Percentiles rank a stretch among this genome's conserved stretches.
These are phyloP conservation scores for Pichia deserticola DNA, from an alignment of 805 yeast genomes.

Conservation along the genomic window DNA sequence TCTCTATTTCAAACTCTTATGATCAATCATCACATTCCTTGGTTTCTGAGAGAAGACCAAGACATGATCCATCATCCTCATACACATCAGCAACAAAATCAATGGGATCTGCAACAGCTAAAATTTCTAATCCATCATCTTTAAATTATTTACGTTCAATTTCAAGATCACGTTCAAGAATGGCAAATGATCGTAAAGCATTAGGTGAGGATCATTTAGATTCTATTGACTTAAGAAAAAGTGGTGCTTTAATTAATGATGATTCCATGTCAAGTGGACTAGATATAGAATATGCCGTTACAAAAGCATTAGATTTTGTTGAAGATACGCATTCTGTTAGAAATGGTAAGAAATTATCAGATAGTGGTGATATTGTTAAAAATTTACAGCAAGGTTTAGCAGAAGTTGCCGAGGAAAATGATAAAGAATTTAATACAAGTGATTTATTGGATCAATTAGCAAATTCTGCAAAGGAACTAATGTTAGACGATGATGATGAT, in stretches of 20 bases:
- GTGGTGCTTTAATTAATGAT: conserved; percentile 48
- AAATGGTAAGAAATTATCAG: conserved; percentile 13
- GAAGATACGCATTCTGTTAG: conserved; percentile 17
- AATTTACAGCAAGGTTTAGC: conserved; percentile 15
- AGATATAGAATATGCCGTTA: conserved; percentile 43
- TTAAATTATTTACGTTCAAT: conserved; percentile 56
- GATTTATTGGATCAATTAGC: conserved; percentile 12
- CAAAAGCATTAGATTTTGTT: conserved; percentile 35
- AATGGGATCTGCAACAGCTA: background rate
- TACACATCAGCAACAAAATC: conserved; percentile 1
- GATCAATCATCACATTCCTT: conserved; percentile 24
- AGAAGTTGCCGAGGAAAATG: conserved; percentile 13
- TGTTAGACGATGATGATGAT: conserved; percentile 15
- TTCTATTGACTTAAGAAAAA: conserved; percentile 40
- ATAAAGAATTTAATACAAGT: conserved; percentile 6
- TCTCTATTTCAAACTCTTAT: conserved; percentile 4
- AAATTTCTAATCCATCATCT: conserved; percentile 30
- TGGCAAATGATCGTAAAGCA: conserved; percentile 29
- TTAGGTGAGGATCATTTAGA: conserved; percentile 21
- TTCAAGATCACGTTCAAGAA: conserved; percentile 57
- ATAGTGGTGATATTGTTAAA: conserved; percentile 15
- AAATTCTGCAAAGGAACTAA: conserved; percentile 10
- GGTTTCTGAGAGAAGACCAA: conserved; percentile 31
- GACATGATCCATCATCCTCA: conserved; percentile 29
- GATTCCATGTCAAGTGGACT: conserved; percentile 43